Evolutionary conservation across 495 filamentous ascomycete species (phyloP).

Genomic region (Neurospora sp.): DNA sequence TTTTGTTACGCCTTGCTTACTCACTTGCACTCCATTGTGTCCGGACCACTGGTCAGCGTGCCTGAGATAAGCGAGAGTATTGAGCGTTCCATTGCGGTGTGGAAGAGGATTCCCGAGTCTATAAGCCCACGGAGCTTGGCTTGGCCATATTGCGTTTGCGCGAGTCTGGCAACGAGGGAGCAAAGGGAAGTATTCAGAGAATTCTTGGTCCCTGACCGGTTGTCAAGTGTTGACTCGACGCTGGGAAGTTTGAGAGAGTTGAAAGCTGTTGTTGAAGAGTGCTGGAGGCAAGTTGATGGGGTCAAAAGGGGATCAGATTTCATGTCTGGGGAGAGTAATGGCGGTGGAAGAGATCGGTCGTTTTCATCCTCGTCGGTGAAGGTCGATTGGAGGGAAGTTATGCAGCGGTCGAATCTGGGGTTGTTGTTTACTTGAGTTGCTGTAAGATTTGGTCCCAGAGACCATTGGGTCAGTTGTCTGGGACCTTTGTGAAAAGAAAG

Average conservation of each 20-base stretch:
- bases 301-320: neutral
- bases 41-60: neutral
- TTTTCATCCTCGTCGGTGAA: neutral
- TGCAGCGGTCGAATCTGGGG: neutral
- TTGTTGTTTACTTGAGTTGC: neutral
- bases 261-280: neutral
- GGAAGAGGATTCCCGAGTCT: neutral
- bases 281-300: constrained; percentile 1
- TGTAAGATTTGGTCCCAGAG: neutral
- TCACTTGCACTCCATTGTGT: constrained; percentile 1
- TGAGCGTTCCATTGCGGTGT: neutral
- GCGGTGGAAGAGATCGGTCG: neutral
- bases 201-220: neutral
- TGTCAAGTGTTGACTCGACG: neutral
- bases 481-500: neutral
- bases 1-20: neutral
- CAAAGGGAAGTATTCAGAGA: neutral
- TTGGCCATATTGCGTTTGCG: constrained; percentile 2
- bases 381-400: constrained; percentile 1
- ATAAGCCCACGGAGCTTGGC: neutral
- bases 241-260: neutral
- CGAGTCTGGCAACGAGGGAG: neutral
- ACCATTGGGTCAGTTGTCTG: neutral
- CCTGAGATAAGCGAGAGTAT: constrained; percentile 1
- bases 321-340: neutral